Conservation (phyloP, 2,329 filamentous ascomycete species). For the Botrytis medusae region DNA sequence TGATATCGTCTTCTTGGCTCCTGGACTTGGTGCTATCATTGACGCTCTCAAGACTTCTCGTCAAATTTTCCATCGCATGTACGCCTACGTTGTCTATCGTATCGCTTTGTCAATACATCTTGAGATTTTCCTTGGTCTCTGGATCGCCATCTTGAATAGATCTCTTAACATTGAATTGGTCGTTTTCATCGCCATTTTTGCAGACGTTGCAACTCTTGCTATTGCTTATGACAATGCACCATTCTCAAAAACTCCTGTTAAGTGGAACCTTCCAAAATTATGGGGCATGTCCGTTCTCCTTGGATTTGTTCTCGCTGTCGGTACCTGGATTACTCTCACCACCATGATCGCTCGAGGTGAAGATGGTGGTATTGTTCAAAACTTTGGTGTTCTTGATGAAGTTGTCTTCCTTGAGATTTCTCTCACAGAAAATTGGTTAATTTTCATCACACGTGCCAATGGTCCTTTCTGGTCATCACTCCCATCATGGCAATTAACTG, state of each 20-base stretch:
- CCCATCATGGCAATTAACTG: conserved; percentile 79
- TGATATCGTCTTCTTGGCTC: conserved; percentile 91
- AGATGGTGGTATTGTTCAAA: conserved; percentile 83
- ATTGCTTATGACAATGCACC: conserved; percentile 94
- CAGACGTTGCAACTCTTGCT: conserved; percentile 86
- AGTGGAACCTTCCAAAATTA: conserved; percentile 92
- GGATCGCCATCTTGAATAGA: conserved; percentile 85
- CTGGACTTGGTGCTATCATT: conserved; percentile 88
- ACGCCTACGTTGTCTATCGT: conserved; percentile 93
- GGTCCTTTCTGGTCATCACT: conserved; percentile 89
- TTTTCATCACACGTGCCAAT: conserved; percentile 93
- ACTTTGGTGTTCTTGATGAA: conserved; percentile 77
- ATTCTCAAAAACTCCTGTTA: conserved; percentile 81
- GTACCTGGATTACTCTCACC: conserved; percentile 86
- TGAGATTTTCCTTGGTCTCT: conserved; percentile 87
- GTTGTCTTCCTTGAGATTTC: conserved; percentile 89
- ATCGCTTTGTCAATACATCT: conserved; percentile 89
- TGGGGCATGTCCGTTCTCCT: conserved; percentile 91
- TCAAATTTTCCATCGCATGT: conserved; percentile 97
- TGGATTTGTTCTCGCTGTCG: conserved; percentile 75
- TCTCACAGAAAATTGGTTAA: conserved; percentile 92
- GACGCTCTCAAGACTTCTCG: conserved; percentile 90
- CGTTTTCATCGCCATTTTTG: conserved; percentile 93
- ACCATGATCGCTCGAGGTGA: conserved; percentile 71
- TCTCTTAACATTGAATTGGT: conserved; percentile 83